Conservation (phyloP, 495 filamentous ascomycete species). For the Penicillium pancosmium region DNA sequence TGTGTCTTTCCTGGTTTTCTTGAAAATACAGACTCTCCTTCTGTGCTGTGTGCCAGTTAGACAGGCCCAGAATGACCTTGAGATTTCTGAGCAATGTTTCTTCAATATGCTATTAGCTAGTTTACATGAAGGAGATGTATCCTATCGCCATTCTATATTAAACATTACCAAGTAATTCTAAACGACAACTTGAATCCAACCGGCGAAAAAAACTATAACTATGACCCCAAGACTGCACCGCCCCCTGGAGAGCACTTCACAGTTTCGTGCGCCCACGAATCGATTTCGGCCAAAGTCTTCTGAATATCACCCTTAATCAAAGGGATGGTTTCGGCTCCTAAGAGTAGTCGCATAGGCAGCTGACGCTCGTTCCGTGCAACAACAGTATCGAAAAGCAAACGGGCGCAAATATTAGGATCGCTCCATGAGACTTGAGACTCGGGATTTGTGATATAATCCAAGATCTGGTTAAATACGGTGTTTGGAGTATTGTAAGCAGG, state of each 20-base stretch:
- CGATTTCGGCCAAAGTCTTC: slow-evolving; percentile 22
- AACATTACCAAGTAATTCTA: no score
- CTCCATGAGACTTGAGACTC: slow-evolving; percentile 21
- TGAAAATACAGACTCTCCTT: no score
- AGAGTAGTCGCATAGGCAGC: slow-evolving; percentile 24
- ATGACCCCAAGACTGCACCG: slow-evolving; percentile 1
- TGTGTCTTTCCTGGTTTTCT: no score
- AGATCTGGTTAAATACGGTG: slow-evolving; percentile 19
- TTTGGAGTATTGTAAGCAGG: slow-evolving; percentile 23
- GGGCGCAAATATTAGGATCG: slow-evolving; percentile 28
- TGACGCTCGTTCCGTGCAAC: slow-evolving; percentile 13
- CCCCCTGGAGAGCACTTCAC: slow-evolving; percentile 18
- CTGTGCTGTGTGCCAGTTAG: background rate
- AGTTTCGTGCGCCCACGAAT: slow-evolving; percentile 25
- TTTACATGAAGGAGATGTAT: no score
- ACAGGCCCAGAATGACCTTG: no score
- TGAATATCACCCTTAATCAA: slow-evolving; percentile 22
- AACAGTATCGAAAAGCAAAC: slow-evolving; percentile 24
- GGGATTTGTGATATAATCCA: slow-evolving; percentile 20
- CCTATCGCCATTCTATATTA: no score
- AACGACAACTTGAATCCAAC: no score
- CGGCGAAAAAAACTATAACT: no score
- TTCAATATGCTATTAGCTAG: no score
- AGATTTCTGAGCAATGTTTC: no score
- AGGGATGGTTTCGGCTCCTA: slow-evolving; percentile 26